phyloP scores from a whole-genome alignment of 306 rosid genomes.

The Geum urbanum region DNA sequence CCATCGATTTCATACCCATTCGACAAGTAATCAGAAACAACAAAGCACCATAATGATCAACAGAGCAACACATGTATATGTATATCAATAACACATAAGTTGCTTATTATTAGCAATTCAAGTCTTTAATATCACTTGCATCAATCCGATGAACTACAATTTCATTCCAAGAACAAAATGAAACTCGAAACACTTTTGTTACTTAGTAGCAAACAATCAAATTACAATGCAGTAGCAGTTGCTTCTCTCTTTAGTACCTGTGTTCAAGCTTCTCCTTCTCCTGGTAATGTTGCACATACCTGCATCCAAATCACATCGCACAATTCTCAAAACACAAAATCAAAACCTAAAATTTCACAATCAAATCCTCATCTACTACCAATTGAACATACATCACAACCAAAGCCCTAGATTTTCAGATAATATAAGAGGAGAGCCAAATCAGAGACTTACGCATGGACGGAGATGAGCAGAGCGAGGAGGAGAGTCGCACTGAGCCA shows the following conservation, averaged over 20 bases:
- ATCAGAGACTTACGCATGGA: constrained; percentile 39
- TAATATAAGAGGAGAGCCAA: background rate
- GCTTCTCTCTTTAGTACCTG: constrained; percentile 32
- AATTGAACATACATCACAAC: too few relatives aligned
- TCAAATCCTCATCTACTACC: background rate
- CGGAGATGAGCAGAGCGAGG: constrained; percentile 54
- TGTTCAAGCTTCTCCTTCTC: constrained; percentile 48
- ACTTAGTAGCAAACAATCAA: background rate
- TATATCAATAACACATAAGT: background rate
- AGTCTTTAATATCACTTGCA: constrained; percentile 6
- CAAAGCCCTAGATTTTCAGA: constrained; percentile 7
- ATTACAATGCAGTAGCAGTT: background rate
- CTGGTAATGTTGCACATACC: constrained; percentile 39
- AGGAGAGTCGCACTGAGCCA: constrained; percentile 78
- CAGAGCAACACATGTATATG: too few relatives aligned
- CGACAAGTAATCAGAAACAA: background rate
- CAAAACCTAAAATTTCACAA: background rate
- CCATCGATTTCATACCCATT: too few relatives aligned
- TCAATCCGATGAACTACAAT: background rate
- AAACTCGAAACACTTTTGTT: background rate
- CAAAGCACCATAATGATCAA: background rate
- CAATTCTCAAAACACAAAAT: background rate
- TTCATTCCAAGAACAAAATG: background rate
- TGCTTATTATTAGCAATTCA: background rate
- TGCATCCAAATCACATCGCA: too few relatives aligned